phyloP scores from a whole-genome alignment of 768 basidiomycete species.

The Tulasnella sp. region DNA sequence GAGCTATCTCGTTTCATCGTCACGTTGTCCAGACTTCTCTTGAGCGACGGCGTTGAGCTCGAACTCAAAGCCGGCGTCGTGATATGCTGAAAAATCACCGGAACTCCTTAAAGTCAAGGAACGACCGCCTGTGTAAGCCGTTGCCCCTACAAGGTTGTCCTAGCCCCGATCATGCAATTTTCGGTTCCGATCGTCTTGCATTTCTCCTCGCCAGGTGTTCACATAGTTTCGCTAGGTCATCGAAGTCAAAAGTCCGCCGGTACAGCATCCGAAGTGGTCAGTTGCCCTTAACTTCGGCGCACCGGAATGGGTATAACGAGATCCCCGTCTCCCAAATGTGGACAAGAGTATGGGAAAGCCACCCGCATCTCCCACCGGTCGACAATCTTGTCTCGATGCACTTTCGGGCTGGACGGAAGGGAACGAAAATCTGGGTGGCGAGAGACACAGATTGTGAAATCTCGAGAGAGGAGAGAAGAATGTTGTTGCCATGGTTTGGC shows the following conservation, averaged over 20 bases:
- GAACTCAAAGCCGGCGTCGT: neutral
- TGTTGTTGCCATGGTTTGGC: neutral
- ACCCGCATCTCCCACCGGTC: neutral
- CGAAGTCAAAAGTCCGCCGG: neutral
- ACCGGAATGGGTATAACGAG: constrained; percentile 2
- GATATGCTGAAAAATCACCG: constrained; percentile 4
- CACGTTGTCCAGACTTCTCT: neutral
- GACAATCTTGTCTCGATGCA: neutral
- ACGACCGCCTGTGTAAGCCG: neutral
- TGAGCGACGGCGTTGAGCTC: neutral
- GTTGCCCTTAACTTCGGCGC: neutral
- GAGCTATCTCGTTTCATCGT: neutral
- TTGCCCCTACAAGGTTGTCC: neutral
- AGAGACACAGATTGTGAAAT: constrained; percentile 10
- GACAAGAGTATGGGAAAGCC: neutral
- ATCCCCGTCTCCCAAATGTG: neutral
- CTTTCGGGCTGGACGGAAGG: constrained; percentile 6
- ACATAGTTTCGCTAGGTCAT: neutral
- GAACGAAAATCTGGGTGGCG: neutral
- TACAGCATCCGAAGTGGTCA: constrained; percentile 1
- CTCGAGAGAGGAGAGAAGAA: constrained; percentile 1
- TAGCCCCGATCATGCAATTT: neutral
- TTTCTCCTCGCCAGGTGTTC: neutral
- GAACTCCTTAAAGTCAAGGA: neutral
- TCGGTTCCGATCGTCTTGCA: neutral